Evolutionary conservation across 768 basidiomycete genomes (phyloP), one percentile per base, ranked within the genome.

Genomic region (Lactifluus piperatus): DNA sequence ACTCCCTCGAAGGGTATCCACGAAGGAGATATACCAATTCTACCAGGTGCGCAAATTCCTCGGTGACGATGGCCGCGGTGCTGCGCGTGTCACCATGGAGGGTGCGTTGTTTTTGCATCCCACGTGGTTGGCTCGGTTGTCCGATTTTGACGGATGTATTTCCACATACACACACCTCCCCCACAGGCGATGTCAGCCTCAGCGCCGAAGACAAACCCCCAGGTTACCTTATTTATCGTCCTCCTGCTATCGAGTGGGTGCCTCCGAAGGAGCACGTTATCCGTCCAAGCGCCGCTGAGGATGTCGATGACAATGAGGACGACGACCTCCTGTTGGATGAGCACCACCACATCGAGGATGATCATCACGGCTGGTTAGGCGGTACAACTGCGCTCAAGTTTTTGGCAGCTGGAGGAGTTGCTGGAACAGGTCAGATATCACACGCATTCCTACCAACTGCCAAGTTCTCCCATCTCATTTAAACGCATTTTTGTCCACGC

Each of bases 331-430:
- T 61, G 29, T 16, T 56, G 18, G 68, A 68, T 7, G 69, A 71
- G 26, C 67, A 76, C 36, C 76, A 73, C 27, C 73, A 75, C 27
- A 72, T 77, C 29, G 82, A 83, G 30, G 81, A 82, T 36, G 82
- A 84, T 41, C 77, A 78, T 18, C 81, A 80, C 54, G 75, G 74
- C 60, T 81, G 82, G 71, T 71, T 92, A 22, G 86, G 82, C 60
- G 81, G 82, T 4, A 77, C 79, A 58, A 83, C 86, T 0, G 87
- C 95, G 10, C 75, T 94, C 72, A 89, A 86, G 68, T 99, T 95
- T 72, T 79, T 99, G 45, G 72, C 92, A 13, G 97, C 97, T 5
- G 97, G 97, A 36, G 97, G 97, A 14, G 75, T 94, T 10, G 97
- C 97, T 14, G 97, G 97, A 58, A 91, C 90, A 62, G 89, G 94